phyloP scores from a whole-genome alignment of 2,329 filamentous ascomycete genomes.

The Monosporascus sp. region DNA sequence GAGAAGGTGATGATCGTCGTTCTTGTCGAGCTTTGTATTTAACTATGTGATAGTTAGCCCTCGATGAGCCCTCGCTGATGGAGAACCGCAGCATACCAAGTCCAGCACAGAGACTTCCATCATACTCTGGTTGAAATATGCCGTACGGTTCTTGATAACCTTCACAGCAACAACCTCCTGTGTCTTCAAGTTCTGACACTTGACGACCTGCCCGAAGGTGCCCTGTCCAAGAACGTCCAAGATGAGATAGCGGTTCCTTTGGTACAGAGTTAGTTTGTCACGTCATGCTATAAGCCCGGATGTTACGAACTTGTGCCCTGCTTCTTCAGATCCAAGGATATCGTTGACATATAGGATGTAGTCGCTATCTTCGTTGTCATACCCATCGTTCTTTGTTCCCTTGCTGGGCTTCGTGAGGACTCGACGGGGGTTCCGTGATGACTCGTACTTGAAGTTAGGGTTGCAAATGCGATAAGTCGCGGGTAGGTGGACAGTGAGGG shows the following conservation, averaged over 20 bases:
- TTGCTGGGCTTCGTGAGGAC: conserved; percentile 98
- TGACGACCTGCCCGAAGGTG: conserved; percentile 97
- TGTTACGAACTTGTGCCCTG: conserved; percentile 79
- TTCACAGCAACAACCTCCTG: conserved; percentile 98
- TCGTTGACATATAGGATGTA: conserved; percentile 99
- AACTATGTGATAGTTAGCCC: conserved; percentile 51
- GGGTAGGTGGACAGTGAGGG: conserved; percentile 85
- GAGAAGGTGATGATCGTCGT: conserved; percentile 93
- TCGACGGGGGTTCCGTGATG: conserved; percentile 88
- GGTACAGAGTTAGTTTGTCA: conserved; percentile 9
- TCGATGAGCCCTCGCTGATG: neutral
- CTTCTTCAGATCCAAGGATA: conserved; percentile 94
- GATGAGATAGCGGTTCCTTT: conserved; percentile 92
- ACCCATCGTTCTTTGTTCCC: conserved; percentile 96
- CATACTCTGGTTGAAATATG: conserved; percentile 99
- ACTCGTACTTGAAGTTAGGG: conserved; percentile 96
- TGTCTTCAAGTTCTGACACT: conserved; percentile 97
- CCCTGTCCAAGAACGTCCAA: conserved; percentile 95
- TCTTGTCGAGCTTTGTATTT: conserved; percentile 98
- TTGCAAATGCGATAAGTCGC: conserved; percentile 98
- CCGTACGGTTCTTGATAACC: conserved; percentile 97
- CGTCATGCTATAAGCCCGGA: neutral
- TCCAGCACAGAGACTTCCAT: conserved; percentile 99
- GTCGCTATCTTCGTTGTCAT: conserved; percentile 98
- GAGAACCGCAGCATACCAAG: conserved; percentile 54